Evolutionary conservation across 2,329 filamentous ascomycete species (phyloP), one percentile per base, ranked within the genome.

Genomic region (Fusarium sambucinum): DNA sequence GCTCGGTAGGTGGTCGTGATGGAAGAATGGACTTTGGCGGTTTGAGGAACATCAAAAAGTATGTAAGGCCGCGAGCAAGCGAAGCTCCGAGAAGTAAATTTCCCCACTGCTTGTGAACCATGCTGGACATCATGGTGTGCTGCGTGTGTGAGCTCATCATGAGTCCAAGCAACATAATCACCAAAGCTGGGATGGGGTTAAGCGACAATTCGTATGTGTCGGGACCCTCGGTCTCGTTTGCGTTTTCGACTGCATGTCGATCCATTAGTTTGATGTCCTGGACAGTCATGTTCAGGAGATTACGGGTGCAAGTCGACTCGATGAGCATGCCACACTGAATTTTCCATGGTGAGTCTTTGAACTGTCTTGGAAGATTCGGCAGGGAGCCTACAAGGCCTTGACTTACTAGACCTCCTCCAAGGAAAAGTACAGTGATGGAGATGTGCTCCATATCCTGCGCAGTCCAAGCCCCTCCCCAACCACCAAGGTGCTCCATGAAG

Each of bases 81-180:
- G 94, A 90, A 55, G 93, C 94, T 27, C 90, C 93, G 46, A 92
- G 86, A 54, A 98, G 86, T 70, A 98, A 85, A 74, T 89, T 89
- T 27, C 95, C 95, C 95, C 95, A 98, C 79, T 97, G 94, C 76
- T 90, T 90, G 81, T 98, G 95, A 48, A 98, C 87, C 92, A 96
- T 97, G 70, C 89, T 92, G 12, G 93, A 95, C 46, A 94, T 86
- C 90, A 93, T 93, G 62, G 89, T 92, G 29, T 84, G 78, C 77
- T 97, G 94, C 61, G 95, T 92, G 79, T 98, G 95, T 27, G 92
- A 93, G 75, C 91, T 91, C 95, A 98, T 98, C 92, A 97, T 96
- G 77, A 94, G 87, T 33, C 96, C 96, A 2, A 97, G 84, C 1
- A 97, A 83, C 59, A 97, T 83, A 70, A 98, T 95, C 48, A 97